phyloP scores from a whole-genome alignment of 495 filamentous ascomycete species.

The Penicillium alfredii region DNA sequence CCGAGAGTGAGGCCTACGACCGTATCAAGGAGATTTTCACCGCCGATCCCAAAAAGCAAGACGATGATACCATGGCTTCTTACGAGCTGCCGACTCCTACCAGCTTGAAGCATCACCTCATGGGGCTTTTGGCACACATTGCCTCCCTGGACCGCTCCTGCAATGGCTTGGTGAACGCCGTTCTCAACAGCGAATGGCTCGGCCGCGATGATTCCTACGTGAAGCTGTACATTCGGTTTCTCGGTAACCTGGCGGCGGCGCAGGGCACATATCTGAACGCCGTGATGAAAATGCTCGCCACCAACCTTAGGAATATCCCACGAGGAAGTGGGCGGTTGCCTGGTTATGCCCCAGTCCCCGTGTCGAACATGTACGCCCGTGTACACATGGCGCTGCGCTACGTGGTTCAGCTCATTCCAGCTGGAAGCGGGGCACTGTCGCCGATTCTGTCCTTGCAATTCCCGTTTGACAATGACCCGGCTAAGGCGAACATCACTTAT shows the following conservation, averaged over 20 bases:
- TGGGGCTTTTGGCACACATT: conserved; percentile 69
- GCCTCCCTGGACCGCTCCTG: conserved; percentile 66
- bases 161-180: conserved; percentile 63
- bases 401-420: conserved; percentile 69
- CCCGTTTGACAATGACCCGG: conserved; percentile 66
- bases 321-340: conserved; percentile 51
- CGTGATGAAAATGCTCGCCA: conserved; percentile 73
- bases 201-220: conserved; percentile 77
- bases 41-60: conserved; percentile 37
- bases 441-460: conserved; percentile 61
- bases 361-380: conserved; percentile 56
- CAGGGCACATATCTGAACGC: conserved; percentile 59
- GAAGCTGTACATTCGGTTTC: conserved; percentile 68
- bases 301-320: conserved; percentile 57
- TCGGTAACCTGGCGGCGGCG: conserved; percentile 74
- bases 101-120: conserved; percentile 64
- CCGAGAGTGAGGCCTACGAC: conserved; percentile 68
- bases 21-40: conserved; percentile 63
- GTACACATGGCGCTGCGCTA: conserved; percentile 71
- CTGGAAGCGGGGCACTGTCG: conserved; percentile 63
- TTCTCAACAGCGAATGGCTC: conserved; percentile 76
- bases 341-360: conserved; percentile 52
- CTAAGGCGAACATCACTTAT: conserved; percentile 66
- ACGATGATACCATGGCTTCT: conserved; percentile 35
- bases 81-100: conserved; percentile 41